Percentiles rank a stretch among this genome's conserved stretches.
These are phyloP conservation scores for Irpex sp. DNA, from an alignment of 1,284 basidiomycete genomes.

Conservation along the genomic window DNA sequence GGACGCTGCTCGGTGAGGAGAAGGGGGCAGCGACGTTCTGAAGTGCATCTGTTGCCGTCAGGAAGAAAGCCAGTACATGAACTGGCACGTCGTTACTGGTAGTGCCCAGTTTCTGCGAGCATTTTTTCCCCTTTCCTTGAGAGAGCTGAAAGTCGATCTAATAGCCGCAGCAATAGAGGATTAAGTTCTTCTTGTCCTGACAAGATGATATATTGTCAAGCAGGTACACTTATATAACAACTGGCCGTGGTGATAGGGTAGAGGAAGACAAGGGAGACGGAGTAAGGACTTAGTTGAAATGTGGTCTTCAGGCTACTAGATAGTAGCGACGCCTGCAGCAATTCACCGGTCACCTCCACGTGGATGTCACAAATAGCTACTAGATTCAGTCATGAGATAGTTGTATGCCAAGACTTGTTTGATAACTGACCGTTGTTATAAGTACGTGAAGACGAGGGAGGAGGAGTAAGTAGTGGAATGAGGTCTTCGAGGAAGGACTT, in stretches of 20 bases:
- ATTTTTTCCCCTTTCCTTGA: not conserved
- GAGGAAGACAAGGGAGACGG: too few species aligned
- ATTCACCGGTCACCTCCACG: too few species aligned
- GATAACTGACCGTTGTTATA: constrained; percentile 12
- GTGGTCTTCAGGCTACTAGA: too few species aligned
- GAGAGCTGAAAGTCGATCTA: not conserved
- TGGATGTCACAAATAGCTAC: too few species aligned
- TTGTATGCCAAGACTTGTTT: too few species aligned
- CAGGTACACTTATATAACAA: not conserved
- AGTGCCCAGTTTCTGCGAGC: not conserved
- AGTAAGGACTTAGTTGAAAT: too few species aligned
- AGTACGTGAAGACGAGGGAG: not conserved
- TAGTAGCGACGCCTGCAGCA: too few species aligned
- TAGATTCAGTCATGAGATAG: too few species aligned
- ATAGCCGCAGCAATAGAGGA: constrained; percentile 12
- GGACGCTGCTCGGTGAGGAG: not conserved
- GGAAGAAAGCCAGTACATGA: constrained; percentile 16
- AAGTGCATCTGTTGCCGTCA: constrained; percentile 14
- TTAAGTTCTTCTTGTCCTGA: too few species aligned
- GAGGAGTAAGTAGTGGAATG: not conserved
- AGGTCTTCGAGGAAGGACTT: constrained; percentile 1
- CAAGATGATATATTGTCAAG: too few species aligned
- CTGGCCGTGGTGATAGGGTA: too few species aligned
- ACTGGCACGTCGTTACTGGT: constrained; percentile 19
- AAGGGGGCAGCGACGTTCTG: not conserved